Evolutionary conservation across 78 protist species (phyloP), one percentile per base, ranked within the genome.

Genomic region (Dictyostelium capitatum): DNA sequence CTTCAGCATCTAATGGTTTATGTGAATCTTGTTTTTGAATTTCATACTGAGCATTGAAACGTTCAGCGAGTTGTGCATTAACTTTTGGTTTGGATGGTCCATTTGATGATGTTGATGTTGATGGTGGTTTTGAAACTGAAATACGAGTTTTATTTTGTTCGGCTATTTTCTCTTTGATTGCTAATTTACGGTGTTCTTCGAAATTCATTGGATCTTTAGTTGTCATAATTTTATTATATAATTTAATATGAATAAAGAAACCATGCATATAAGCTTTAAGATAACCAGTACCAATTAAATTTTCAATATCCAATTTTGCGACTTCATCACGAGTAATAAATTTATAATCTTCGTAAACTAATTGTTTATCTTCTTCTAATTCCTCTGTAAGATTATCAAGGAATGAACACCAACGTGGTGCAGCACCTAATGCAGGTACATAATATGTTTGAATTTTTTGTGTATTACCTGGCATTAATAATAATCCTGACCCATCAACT

Each of bases 351-450:
- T 97, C 98, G 78, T 96, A 98, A 19, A 96, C 80, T 0, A 53
- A 25, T n/a, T 62, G 75, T 47, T 82, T 62, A n/a, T 82, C 85
- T 72, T 98, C 98, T 37, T 97, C 98, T 8, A 98, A 72, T 79
- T 98, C 99, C 75, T 89, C 99, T 7, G 99, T 95, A n/a, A 98
- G 50, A 19, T 17, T 37, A 32, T 98, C 99, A 17, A 99, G 90
- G 91, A 96, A 99, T 57, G 95, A 30, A 80, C 98, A 95, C 99
- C 99, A 99, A 10, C 80, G n/a, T n/a, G 99, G 99, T 23, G 99
- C 99, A 11, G 96, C 97, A 28, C 99, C 99, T 2, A 99, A 95
- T 4, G 89, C 62, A 1, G 99, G 99, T 15, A 98, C 67, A 67
- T 90, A 98, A 83, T 92, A 98, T 10, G 98, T 93, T 25, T 96